A percentile compares a stretch with the other conserved stretches of the same genome.
These are phyloP conservation scores for Lentinula guzmanii DNA, from an alignment of 768 basidiomycete genomes.

Conservation along the genomic window DNA sequence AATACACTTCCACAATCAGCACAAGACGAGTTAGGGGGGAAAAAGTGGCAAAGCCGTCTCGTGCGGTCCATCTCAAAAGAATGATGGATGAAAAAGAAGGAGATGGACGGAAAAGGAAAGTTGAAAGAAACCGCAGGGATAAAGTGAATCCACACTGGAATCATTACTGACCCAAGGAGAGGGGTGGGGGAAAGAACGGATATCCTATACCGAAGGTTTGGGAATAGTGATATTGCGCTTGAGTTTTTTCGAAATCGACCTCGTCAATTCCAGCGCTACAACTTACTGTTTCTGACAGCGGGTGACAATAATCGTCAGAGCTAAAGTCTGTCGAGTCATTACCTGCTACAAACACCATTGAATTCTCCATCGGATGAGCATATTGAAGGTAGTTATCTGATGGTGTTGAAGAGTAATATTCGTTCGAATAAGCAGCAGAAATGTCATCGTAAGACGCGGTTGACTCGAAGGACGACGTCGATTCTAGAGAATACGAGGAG, in stretches of 20 bases:
- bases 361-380: not conserved
- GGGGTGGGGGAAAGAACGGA: constrained; percentile 23
- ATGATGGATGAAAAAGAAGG: not conserved
- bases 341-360: not conserved
- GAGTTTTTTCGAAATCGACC: constrained; percentile 18
- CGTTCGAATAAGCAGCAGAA: not conserved
- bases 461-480: constrained; percentile 14
- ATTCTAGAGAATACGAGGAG: constrained; percentile 19
- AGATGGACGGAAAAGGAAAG: not conserved
- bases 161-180: not conserved
- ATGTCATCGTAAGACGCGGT: constrained; percentile 10
- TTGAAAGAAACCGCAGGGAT: not conserved
- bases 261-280: constrained; percentile 16
- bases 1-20: constrained; percentile 1
- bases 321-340: not conserved
- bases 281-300: not conserved
- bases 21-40: not conserved
- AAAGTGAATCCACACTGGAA: not conserved
- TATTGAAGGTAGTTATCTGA: not conserved
- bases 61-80: not conserved
- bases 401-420: not conserved
- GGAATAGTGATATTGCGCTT: constrained; percentile 1
- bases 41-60: not conserved
- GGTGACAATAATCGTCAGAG: not conserved
- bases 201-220: constrained; percentile 22